A percentile compares a stretch with the other conserved stretches of the same genome.
phyloP scores from a whole-genome alignment of 2,329 filamentous ascomycete genomes.

The Aspergillus sp. region DNA sequence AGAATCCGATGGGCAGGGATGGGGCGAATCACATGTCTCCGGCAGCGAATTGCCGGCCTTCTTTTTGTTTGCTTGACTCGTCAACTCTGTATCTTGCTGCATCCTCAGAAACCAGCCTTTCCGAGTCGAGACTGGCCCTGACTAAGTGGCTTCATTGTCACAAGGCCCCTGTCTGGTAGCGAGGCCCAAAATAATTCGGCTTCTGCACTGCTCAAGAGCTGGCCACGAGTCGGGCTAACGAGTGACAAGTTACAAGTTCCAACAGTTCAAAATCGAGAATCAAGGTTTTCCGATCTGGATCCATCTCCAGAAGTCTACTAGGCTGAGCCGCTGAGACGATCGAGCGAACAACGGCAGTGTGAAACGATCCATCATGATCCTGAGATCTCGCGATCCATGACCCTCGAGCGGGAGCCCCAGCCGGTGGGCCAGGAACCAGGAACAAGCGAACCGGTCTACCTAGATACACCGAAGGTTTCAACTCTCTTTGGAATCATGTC shows the following conservation, averaged over 20 bases:
- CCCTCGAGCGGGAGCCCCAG: neutral
- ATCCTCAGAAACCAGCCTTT: neutral
- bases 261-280: neutral
- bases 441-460: neutral
- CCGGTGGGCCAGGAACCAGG: constrained; percentile 14
- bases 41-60: neutral
- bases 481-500: neutral
- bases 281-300: neutral
- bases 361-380: constrained; percentile 7
- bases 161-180: neutral
- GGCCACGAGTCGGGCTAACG: neutral
- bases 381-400: neutral
- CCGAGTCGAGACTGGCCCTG: neutral
- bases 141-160: neutral
- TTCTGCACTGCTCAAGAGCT: neutral
- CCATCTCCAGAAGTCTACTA: neutral
- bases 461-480: neutral
- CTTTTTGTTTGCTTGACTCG: neutral
- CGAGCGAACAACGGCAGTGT: neutral
- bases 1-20: neutral
- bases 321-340: constrained; percentile 1
- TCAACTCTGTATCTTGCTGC: neutral
- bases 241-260: too few species aligned
- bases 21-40: neutral
- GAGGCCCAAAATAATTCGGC: neutral